A percentile compares a stretch with the other conserved stretches of the same genome.
Evolutionary conservation across 345 rosid genomes (phyloP).

Genomic region (Xanthoceras sorbifolium): DNA sequence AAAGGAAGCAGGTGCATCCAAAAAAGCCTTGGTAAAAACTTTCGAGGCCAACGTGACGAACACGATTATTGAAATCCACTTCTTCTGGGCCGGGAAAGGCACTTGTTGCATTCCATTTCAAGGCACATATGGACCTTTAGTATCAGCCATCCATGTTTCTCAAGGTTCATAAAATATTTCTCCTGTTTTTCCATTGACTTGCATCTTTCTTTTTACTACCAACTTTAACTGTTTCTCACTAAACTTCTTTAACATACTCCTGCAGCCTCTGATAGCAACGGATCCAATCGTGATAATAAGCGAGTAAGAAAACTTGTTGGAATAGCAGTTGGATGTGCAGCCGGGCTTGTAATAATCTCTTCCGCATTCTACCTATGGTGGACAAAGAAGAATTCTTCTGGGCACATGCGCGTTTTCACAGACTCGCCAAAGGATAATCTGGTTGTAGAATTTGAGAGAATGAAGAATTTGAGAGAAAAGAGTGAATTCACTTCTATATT

Average conservation of each 20-base stretch:
- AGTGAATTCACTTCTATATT: too few relatives aligned
- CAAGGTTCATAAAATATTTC: constrained; percentile 35
- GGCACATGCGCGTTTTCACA: constrained; percentile 25
- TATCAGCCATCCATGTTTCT: constrained; percentile 54
- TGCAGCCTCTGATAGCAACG: constrained; percentile 20
- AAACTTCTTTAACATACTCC: neutral
- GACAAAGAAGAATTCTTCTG: constrained; percentile 22
- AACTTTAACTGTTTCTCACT: neutral
- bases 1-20: constrained; percentile 56
- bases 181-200: neutral
- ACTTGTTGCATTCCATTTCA: constrained; percentile 67
- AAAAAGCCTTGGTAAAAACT: constrained; percentile 40
- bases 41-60: constrained; percentile 51
- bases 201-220: neutral
- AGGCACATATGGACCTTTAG: constrained; percentile 53
- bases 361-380: constrained; percentile 41
- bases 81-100: constrained; percentile 68
- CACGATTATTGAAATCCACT: constrained; percentile 51
- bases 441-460: too few relatives aligned
- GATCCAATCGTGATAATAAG: constrained; percentile 26
- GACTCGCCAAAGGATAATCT: constrained; percentile 23
- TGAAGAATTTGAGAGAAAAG: too few relatives aligned
- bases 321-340: constrained; percentile 41
- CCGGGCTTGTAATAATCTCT: constrained; percentile 31
- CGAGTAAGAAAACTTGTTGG: constrained; percentile 34